A percentile compares a stretch with the other conserved stretches of the same genome.
phyloP scores from a whole-genome alignment of 257 asterid species.

The Euphrasia confusa region DNA sequence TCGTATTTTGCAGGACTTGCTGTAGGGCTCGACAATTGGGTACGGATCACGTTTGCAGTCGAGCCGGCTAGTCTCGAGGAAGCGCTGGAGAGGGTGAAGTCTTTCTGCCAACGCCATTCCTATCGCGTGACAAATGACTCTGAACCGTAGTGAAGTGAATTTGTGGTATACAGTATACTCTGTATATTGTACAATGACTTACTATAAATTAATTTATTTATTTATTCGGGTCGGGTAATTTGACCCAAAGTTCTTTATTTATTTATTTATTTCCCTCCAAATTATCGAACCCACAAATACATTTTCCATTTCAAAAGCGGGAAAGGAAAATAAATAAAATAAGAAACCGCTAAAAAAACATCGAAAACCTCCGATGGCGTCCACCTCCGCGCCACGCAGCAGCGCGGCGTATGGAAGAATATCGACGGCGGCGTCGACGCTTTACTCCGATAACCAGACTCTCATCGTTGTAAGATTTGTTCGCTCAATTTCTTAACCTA shows the following conservation, averaged over 20 bases:
- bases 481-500: slow-evolving; percentile 16
- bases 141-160: no score
- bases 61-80: slow-evolving; percentile 61
- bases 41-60: slow-evolving; percentile 65
- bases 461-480: slow-evolving; percentile 44
- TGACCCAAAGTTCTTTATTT: no score
- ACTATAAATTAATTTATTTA: no score
- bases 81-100: slow-evolving; percentile 55
- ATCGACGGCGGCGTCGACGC: slow-evolving; percentile 43
- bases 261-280: slow-evolving; percentile 29
- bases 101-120: slow-evolving; percentile 58
- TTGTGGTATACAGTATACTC: no score
- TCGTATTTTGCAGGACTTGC: slow-evolving; percentile 51
- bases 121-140: neutral
- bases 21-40: slow-evolving; percentile 75
- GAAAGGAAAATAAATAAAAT: no score
- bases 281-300: slow-evolving; percentile 6
- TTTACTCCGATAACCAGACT: slow-evolving; percentile 61
- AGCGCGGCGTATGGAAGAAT: slow-evolving; percentile 46
- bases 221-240: no score
- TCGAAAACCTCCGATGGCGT: slow-evolving; percentile 51
- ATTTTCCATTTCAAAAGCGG: neutral
- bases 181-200: no score
- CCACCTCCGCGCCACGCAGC: slow-evolving; percentile 66
- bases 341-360: neutral